Percentiles rank a stretch among this genome's conserved stretches.
Evolutionary conservation across 2,329 filamentous ascomycete species (phyloP).

Genomic region (Sporothrix sp.): DNA sequence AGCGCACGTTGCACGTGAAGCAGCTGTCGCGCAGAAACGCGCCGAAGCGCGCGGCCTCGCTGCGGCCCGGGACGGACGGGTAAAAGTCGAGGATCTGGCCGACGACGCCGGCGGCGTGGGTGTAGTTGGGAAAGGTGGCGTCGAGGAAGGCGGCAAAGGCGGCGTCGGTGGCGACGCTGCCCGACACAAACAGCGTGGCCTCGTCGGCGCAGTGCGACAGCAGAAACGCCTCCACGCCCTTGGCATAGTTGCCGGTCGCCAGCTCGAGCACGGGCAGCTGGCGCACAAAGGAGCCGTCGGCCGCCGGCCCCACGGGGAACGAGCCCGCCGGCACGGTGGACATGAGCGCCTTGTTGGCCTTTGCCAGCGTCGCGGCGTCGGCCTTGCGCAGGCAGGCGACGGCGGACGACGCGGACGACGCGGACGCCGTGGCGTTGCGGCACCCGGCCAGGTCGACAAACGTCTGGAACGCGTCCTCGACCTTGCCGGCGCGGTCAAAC

Average conservation of each 20-base stretch:
- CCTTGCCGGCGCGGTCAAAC: constrained; percentile 25
- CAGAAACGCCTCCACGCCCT: constrained; percentile 22
- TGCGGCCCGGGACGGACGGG: constrained; percentile 17
- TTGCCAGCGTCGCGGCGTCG: constrained; percentile 18
- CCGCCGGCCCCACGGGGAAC: constrained; percentile 26
- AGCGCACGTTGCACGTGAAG: constrained; percentile 30
- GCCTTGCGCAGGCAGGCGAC: constrained; percentile 24
- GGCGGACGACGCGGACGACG: too few relatives aligned
- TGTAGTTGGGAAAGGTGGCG: constrained; percentile 26
- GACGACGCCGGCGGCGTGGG: constrained; percentile 21
- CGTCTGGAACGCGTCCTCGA: constrained; percentile 24
- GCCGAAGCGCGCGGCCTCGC: constrained; percentile 20
- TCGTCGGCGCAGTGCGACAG: constrained; percentile 26
- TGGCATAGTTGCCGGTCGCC: constrained; percentile 22
- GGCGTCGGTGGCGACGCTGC: constrained; percentile 23
- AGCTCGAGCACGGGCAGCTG: constrained; percentile 26
- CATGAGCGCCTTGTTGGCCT: constrained; percentile 24
- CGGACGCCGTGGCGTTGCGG: constrained; percentile 14
- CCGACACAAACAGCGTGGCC: constrained; percentile 24
- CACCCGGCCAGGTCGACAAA: constrained; percentile 27
- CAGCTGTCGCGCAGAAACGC: constrained; percentile 26
- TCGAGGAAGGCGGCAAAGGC: constrained; percentile 26
- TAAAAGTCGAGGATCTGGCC: constrained; percentile 24
- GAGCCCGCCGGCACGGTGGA: constrained; percentile 21
- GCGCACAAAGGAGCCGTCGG: constrained; percentile 25